phyloP scores from a whole-genome alignment of 2,329 filamentous ascomycete species.

The Fonsecaea nubica region DNA sequence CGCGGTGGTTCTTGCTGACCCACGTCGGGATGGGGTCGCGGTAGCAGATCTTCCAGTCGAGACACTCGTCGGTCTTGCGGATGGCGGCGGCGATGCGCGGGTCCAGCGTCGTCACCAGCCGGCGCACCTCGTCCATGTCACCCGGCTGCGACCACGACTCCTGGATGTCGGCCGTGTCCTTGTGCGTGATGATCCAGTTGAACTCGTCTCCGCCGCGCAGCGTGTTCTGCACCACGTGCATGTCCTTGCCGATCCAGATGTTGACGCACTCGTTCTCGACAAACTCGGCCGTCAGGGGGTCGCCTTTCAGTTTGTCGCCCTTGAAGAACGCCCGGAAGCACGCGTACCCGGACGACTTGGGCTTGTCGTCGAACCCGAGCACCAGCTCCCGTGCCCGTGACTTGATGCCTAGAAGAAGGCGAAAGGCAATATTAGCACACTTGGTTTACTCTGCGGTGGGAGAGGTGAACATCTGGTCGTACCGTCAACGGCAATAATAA shows the following conservation, averaged over 20 bases:
- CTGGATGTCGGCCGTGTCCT: slow-evolving; percentile 55
- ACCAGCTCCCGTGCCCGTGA: slow-evolving; percentile 61
- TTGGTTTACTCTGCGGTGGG: background rate
- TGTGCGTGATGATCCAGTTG: slow-evolving; percentile 63
- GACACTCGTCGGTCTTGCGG: slow-evolving; percentile 43
- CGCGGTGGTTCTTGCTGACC: slow-evolving; percentile 40
- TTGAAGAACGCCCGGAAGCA: slow-evolving; percentile 45
- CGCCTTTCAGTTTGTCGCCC: slow-evolving; percentile 55
- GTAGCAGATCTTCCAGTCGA: slow-evolving; percentile 46
- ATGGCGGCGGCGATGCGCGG: slow-evolving; percentile 58
- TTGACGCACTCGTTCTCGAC: slow-evolving; percentile 61
- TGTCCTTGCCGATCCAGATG: slow-evolving; percentile 62
- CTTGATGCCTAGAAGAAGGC: slow-evolving; percentile 53
- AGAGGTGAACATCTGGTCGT: background rate
- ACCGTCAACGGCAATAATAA: slow-evolving; percentile 61
- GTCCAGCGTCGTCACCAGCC: slow-evolving; percentile 61
- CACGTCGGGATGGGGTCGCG: slow-evolving; percentile 41
- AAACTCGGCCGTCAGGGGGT: slow-evolving; percentile 61
- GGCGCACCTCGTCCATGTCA: slow-evolving; percentile 59
- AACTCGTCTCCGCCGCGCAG: slow-evolving; percentile 53
- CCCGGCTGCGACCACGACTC: slow-evolving; percentile 64
- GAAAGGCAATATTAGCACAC: background rate
- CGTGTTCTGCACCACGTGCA: slow-evolving; percentile 59
- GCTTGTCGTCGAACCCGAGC: slow-evolving; percentile 46
- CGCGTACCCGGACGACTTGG: slow-evolving; percentile 45